phyloP scores from a whole-genome alignment of 2,329 filamentous ascomycete species.

The Rhynchosporium graminicola region DNA sequence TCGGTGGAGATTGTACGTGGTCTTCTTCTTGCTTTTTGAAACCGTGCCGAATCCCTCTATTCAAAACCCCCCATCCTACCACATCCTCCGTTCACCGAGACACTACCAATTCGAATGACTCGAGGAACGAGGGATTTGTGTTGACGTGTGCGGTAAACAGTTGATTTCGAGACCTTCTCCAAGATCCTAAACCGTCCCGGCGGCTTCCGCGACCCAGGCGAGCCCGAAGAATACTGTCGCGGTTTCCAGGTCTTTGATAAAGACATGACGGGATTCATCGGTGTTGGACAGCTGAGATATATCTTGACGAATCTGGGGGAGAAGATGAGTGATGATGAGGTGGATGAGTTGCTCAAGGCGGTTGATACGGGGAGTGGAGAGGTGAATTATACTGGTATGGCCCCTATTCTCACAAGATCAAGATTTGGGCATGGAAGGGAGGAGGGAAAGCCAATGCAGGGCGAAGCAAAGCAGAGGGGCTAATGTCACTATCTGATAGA shows the following conservation, averaged over 20 bases:
- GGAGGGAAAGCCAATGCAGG: background rate
- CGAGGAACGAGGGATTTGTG: background rate
- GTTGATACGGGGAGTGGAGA: conserved; percentile 95
- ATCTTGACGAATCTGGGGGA: conserved; percentile 96
- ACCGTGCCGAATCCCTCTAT: conserved; percentile 9
- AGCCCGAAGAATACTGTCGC: conserved; percentile 97
- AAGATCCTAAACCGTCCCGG: conserved; percentile 96
- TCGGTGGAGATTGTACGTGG: conserved; percentile 86
- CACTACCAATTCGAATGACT: too few relatives aligned
- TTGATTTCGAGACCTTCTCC: conserved; percentile 97
- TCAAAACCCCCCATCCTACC: background rate
- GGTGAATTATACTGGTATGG: conserved; percentile 93
- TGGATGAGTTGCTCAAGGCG: conserved; percentile 97
- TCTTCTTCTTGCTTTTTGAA: background rate
- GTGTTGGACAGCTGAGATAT: conserved; percentile 96
- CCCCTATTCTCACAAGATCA: background rate
- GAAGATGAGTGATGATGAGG: conserved; percentile 99
- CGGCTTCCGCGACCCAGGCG: conserved; percentile 96
- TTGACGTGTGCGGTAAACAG: conserved; percentile 47
- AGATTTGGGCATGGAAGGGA: background rate
- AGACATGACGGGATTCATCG: conserved; percentile 97
- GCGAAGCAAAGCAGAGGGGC: conserved; percentile 1
- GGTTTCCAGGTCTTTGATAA: conserved; percentile 99
- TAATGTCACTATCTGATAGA: conserved; percentile 50
- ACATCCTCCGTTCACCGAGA: too few relatives aligned